Percentiles rank a stretch among this genome's conserved stretches.
Evolutionary conservation across 768 basidiomycete genomes (phyloP).

Genomic region (Serendipita sp.): DNA sequence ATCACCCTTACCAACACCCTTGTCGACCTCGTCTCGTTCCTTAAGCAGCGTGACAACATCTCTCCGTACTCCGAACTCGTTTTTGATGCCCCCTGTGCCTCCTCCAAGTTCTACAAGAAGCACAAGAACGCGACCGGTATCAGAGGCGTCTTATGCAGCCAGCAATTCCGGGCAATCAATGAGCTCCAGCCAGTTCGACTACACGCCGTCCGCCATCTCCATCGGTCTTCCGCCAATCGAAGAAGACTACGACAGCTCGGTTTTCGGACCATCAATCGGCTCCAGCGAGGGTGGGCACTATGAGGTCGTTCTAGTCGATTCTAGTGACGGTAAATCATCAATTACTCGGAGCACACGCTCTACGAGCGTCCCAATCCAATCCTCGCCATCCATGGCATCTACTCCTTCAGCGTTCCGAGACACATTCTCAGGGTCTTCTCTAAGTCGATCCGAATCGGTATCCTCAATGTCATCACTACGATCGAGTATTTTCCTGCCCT

Average conservation of each 20-base stretch:
- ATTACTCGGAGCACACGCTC: neutral
- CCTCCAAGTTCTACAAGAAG: neutral
- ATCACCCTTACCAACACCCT: too few relatives aligned
- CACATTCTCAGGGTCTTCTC: neutral
- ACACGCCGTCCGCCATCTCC: too few relatives aligned
- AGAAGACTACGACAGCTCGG: neutral
- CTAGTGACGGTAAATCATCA: neutral
- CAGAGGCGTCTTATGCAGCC: too few relatives aligned
- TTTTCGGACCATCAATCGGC: neutral
- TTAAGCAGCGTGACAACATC: neutral
- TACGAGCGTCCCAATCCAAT: neutral
- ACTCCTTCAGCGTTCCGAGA: too few relatives aligned
- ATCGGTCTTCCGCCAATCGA: too few relatives aligned
- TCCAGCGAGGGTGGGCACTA: neutral
- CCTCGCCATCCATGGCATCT: too few relatives aligned
- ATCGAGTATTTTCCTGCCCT: too few relatives aligned
- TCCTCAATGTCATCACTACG: too few relatives aligned
- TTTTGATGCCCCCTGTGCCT: neutral
- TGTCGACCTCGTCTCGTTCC: slow-evolving; percentile 36
- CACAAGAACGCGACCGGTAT: neutral
- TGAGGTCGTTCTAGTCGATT: neutral
- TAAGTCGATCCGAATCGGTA: neutral
- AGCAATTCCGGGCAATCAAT: too few relatives aligned
- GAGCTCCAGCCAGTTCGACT: too few relatives aligned
- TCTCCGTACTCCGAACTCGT: neutral